These are phyloP conservation scores for Pichiaceae sp. DNA, from an alignment of 1,139 yeast species.

Conservation along the genomic window DNA sequence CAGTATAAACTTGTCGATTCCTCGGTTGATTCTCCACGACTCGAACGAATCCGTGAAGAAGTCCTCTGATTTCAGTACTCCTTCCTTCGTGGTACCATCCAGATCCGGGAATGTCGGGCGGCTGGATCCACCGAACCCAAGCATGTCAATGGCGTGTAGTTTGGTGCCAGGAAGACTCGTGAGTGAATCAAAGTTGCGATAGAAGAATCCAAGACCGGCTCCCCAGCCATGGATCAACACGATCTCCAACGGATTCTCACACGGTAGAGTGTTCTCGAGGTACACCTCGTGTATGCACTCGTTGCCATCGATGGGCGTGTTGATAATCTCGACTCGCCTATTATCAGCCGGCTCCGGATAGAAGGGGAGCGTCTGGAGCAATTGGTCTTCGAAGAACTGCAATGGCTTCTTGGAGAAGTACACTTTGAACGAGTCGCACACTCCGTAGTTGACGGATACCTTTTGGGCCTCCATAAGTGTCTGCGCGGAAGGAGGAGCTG, in stretches of 20 bases:
- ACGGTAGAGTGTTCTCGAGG: slow-evolving; percentile 31
- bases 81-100: slow-evolving; percentile 15
- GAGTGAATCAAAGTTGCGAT: slow-evolving; percentile 57
- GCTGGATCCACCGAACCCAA: slow-evolving; percentile 78
- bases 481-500: background rate
- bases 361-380: slow-evolving; percentile 44
- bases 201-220: slow-evolving; percentile 82
- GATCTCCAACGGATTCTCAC: slow-evolving; percentile 28
- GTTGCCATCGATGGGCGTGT: slow-evolving; percentile 41
- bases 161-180: slow-evolving; percentile 32
- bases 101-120: slow-evolving; percentile 44
- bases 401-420: slow-evolving; percentile 34
- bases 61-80: slow-evolving; percentile 46
- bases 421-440: slow-evolving; percentile 33
- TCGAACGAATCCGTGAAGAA: slow-evolving; percentile 79
- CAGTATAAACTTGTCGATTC: slow-evolving; percentile 51
- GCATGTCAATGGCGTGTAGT: slow-evolving; percentile 73
- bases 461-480: background rate
- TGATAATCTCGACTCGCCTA: slow-evolving; percentile 37
- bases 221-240: slow-evolving; percentile 87
- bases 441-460: slow-evolving; percentile 17
- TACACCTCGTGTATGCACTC: slow-evolving; percentile 55
- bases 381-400: slow-evolving; percentile 32
- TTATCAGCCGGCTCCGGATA: slow-evolving; percentile 45
- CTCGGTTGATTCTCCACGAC: slow-evolving; percentile 60